Percentiles rank a stretch among this genome's conserved stretches.
Evolutionary conservation across 208 protist genomes (phyloP).

Genomic region (Entamoeba invadens): DNA sequence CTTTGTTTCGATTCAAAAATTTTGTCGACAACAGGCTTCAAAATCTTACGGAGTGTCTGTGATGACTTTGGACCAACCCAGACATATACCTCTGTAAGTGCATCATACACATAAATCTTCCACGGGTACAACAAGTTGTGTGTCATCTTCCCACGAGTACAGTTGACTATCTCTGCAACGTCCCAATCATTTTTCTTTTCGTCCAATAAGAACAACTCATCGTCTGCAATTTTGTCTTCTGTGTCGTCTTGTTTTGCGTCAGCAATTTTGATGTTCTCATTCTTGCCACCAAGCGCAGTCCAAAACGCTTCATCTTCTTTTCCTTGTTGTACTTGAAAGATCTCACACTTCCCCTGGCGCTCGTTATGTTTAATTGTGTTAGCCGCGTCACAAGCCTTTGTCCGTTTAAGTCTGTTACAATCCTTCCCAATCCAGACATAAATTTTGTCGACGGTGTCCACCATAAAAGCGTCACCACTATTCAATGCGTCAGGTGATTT

Average conservation of each 20-base stretch:
- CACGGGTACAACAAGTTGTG: background rate
- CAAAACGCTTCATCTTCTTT: background rate
- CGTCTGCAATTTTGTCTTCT: background rate
- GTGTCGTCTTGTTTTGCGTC: background rate
- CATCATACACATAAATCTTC: background rate
- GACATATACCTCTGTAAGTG: background rate
- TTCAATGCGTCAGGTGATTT: background rate
- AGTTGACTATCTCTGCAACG: background rate
- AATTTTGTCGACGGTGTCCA: background rate
- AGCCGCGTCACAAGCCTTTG: background rate
- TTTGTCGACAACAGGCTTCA: background rate
- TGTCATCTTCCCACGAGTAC: background rate
- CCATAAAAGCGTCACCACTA: background rate
- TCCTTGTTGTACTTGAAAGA: background rate
- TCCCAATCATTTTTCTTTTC: background rate
- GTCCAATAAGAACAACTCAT: background rate
- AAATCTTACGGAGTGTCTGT: background rate
- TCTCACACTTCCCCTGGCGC: background rate
- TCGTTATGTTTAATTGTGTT: background rate
- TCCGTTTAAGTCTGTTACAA: background rate
- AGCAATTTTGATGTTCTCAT: background rate
- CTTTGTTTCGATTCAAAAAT: background rate
- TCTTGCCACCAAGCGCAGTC: background rate
- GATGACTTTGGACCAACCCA: background rate
- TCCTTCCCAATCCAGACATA: background rate